Conservation (phyloP, 176 grass and related monocot genomes). For the Chloris gayana region DNA sequence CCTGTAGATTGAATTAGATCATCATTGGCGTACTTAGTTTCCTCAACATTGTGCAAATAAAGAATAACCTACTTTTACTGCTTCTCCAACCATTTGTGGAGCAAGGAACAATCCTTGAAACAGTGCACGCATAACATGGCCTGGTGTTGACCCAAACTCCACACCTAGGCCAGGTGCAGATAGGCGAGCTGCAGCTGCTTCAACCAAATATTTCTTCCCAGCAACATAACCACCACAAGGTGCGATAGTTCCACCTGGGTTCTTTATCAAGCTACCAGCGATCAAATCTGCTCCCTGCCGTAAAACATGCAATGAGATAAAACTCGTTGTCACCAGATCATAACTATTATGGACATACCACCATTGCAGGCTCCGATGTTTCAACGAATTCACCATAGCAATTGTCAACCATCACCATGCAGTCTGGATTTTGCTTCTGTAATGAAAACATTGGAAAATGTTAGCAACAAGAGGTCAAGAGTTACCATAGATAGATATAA, state of each 20-base stretch:
- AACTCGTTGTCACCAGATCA: not conserved
- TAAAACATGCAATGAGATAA: slow-evolving; percentile 35
- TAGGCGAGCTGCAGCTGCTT: slow-evolving; percentile 74
- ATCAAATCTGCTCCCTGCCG: slow-evolving; percentile 86
- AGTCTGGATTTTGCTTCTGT: slow-evolving; percentile 78
- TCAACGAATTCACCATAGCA: slow-evolving; percentile 99
- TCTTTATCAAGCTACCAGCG: slow-evolving; percentile 95
- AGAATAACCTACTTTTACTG: slow-evolving; percentile 63
- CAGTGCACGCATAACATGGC: slow-evolving; percentile 79
- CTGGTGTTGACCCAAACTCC: slow-evolving; percentile 78
- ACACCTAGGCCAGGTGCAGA: slow-evolving; percentile 92
- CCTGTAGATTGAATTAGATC: slow-evolving; percentile 47
- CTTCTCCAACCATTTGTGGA: slow-evolving; percentile 96
- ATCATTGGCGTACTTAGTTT: not conserved
- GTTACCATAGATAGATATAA: slow-evolving; percentile 2
- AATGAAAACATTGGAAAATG: not conserved
- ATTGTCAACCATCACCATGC: slow-evolving; percentile 96
- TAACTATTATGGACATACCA: slow-evolving; percentile 49
- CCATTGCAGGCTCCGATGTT: slow-evolving; percentile 75
- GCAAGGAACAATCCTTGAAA: slow-evolving; percentile 95
- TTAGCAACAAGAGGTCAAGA: slow-evolving; percentile 10
- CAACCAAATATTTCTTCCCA: slow-evolving; percentile 73
- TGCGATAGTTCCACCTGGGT: slow-evolving; percentile 85
- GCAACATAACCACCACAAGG: slow-evolving; percentile 92
- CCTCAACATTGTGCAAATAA: not conserved